These are phyloP conservation scores for Ophiostoma sp. DNA, from an alignment of 2,329 filamentous ascomycete genomes.

Conservation along the genomic window DNA sequence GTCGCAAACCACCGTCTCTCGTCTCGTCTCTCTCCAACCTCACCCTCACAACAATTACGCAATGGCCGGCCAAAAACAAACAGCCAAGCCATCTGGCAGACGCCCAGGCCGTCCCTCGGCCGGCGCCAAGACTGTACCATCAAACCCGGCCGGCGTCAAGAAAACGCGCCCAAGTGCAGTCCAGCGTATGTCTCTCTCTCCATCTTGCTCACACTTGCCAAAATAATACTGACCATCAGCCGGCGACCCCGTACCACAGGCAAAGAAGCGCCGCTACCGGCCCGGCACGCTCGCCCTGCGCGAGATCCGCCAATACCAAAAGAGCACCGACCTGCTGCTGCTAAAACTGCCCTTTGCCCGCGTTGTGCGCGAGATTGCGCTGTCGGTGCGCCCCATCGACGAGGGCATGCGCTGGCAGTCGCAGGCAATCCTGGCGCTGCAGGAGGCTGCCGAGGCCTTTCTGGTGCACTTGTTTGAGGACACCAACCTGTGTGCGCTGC, in stretches of 20 bases:
- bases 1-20: background rate
- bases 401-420: constrained; percentile 89
- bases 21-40: background rate
- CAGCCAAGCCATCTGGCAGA: constrained; percentile 7
- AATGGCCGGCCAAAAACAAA: constrained; percentile 18
- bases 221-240: constrained; percentile 42
- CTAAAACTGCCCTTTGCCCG: constrained; percentile 74
- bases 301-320: constrained; percentile 89
- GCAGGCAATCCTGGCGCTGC: constrained; percentile 85
- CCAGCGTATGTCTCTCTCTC: constrained; percentile 17
- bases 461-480: constrained; percentile 95
- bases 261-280: constrained; percentile 59
- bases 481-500: constrained; percentile 91
- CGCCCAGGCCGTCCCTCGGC: constrained; percentile 18
- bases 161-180: constrained; percentile 10
- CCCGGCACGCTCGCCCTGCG: constrained; percentile 81
- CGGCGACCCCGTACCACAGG: constrained; percentile 65
- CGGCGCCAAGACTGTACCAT: constrained; percentile 9
- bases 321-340: constrained; percentile 79
- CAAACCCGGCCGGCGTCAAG: constrained; percentile 8
- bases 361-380: constrained; percentile 70
- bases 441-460: constrained; percentile 95
- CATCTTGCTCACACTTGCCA: too few relatives aligned
- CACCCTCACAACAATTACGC: background rate
- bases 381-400: constrained; percentile 56